phyloP scores from a whole-genome alignment of 2,329 filamentous ascomycete genomes.

The Calonectria ilicicola region DNA sequence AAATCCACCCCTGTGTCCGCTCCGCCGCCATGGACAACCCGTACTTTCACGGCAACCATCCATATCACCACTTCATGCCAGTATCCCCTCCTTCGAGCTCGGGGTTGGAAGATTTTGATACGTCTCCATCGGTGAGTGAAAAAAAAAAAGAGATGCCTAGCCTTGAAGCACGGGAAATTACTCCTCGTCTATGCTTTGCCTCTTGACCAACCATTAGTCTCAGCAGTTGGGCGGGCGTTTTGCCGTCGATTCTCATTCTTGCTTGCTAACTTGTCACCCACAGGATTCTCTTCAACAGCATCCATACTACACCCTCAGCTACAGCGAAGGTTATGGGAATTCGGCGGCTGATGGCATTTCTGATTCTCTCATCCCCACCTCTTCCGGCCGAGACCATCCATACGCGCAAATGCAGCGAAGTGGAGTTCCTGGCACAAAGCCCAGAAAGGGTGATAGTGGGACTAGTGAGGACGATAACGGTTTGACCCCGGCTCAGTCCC shows the following conservation, averaged over 20 bases:
- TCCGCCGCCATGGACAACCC: conserved; percentile 62
- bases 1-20: background rate
- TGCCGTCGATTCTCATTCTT: background rate
- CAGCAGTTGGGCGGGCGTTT: background rate
- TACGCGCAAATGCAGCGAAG: conserved; percentile 40
- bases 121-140: conserved; percentile 65
- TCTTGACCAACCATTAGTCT: background rate
- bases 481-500: conserved; percentile 67
- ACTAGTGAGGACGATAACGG: conserved; percentile 69
- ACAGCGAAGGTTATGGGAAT: background rate
- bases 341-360: conserved; percentile 9
- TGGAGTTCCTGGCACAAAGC: conserved; percentile 30
- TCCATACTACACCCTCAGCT: background rate
- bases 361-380: conserved; percentile 56
- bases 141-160: conserved; percentile 1
- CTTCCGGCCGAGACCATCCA: conserved; percentile 37
- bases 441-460: conserved; percentile 46
- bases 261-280: background rate
- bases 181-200: background rate
- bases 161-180: conserved; percentile 1
- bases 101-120: conserved; percentile 65
- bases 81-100: conserved; percentile 59
- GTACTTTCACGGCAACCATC: conserved; percentile 62
- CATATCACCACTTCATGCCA: conserved; percentile 66
- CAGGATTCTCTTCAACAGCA: background rate